phyloP scores from a whole-genome alignment of 257 asterid species.

The Nicotiana benthamiana region DNA sequence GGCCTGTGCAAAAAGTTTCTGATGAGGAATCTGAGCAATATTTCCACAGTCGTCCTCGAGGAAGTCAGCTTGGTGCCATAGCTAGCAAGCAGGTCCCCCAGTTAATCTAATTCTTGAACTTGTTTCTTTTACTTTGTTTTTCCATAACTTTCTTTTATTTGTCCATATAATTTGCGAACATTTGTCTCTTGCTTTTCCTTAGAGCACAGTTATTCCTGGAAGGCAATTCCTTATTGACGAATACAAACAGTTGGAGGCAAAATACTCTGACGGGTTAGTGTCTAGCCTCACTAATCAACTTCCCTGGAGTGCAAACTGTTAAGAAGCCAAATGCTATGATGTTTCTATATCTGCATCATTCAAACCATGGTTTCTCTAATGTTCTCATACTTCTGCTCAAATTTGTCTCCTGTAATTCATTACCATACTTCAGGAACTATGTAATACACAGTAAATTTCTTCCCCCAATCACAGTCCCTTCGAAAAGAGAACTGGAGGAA shows the following conservation, averaged over 20 bases:
- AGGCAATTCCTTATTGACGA: slow-evolving; percentile 23
- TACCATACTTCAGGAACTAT: background rate
- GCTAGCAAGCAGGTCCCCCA: slow-evolving; percentile 34
- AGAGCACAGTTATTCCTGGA: slow-evolving; percentile 37
- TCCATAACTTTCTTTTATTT: background rate
- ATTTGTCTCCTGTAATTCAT: background rate
- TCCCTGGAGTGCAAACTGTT: background rate
- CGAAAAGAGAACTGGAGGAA: background rate
- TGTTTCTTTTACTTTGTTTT: background rate
- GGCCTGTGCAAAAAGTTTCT: slow-evolving; percentile 40
- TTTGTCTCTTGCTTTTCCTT: background rate
- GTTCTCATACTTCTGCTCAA: background rate
- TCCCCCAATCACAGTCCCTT: background rate
- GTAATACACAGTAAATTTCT: background rate
- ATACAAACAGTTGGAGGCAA: slow-evolving; percentile 30
- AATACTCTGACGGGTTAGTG: slow-evolving; percentile 34
- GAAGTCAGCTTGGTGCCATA: slow-evolving; percentile 44
- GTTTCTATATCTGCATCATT: background rate
- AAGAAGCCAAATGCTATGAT: background rate
- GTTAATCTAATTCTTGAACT: background rate
- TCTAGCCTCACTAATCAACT: background rate
- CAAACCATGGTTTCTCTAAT: background rate
- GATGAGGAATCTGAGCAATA: slow-evolving; percentile 42
- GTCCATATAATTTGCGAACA: background rate
- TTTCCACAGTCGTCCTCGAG: slow-evolving; percentile 44